These are phyloP conservation scores for Ganoderma resinaceum DNA, from an alignment of 1,284 basidiomycete genomes.

Conservation along the genomic window DNA sequence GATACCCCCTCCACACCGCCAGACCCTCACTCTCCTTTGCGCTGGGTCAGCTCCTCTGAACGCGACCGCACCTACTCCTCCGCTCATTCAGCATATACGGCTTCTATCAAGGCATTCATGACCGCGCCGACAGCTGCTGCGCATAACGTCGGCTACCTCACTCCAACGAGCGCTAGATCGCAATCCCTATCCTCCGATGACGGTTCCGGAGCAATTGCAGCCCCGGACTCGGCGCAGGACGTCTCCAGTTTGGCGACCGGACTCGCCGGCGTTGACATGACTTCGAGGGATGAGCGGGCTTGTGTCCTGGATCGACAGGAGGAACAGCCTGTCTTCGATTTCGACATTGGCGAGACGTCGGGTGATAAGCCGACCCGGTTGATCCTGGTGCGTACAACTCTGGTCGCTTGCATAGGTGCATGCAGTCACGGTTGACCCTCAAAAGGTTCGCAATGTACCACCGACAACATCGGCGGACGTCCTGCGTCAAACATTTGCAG, in stretches of 20 bases:
- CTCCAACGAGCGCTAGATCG: slow-evolving; percentile 33
- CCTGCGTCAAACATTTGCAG: slow-evolving; percentile 28
- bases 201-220: slow-evolving; percentile 17
- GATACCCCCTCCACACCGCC: slow-evolving; percentile 37
- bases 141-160: slow-evolving; percentile 31
- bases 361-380: slow-evolving; percentile 29
- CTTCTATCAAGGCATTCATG: slow-evolving; percentile 22
- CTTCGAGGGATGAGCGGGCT: slow-evolving; percentile 33
- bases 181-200: slow-evolving; percentile 33
- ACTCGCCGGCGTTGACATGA: slow-evolving; percentile 29
- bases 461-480: slow-evolving; percentile 15
- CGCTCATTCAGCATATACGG: slow-evolving; percentile 18
- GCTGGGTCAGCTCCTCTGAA: slow-evolving; percentile 28
- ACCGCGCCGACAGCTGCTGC: slow-evolving; percentile 21
- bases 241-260: slow-evolving; percentile 24
- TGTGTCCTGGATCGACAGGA: slow-evolving; percentile 18
- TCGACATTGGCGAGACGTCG: slow-evolving; percentile 19
- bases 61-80: slow-evolving; percentile 19
- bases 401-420: slow-evolving; percentile 1
- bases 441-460: slow-evolving; percentile 34
- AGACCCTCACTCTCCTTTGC: slow-evolving; percentile 31
- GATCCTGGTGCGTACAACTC: slow-evolving; percentile 28
- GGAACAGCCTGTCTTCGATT: slow-evolving; percentile 1
- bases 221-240: slow-evolving; percentile 13
- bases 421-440: slow-evolving; percentile 9